These are phyloP conservation scores for Tylopilus sp. DNA, from an alignment of 768 basidiomycete genomes.

Conservation along the genomic window DNA sequence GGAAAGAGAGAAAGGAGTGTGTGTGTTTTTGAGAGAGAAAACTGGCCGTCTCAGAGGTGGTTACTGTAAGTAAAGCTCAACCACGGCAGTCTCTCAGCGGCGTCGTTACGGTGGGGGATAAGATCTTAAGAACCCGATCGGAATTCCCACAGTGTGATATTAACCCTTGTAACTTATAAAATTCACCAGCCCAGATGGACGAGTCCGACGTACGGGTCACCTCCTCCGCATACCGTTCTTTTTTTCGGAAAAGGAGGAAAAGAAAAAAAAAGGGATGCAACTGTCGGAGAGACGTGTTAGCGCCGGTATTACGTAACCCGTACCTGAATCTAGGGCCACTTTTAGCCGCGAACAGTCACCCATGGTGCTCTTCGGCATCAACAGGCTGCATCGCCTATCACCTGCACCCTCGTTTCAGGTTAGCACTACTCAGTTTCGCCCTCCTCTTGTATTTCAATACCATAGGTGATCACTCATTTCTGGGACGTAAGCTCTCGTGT, in stretches of 20 bases:
- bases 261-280: too few relatives aligned
- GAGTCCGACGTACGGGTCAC: too few relatives aligned
- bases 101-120: slow-evolving; percentile 2
- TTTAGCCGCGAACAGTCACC: background rate
- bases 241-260: too few relatives aligned
- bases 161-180: background rate
- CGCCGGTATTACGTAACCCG: too few relatives aligned
- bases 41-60: slow-evolving; percentile 12
- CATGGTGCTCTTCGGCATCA: too few relatives aligned
- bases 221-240: too few relatives aligned
- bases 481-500: background rate
- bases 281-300: too few relatives aligned
- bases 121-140: too few relatives aligned
- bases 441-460: background rate
- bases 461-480: background rate
- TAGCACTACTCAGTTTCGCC: background rate
- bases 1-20: slow-evolving; percentile 33
- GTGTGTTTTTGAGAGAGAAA: slow-evolving; percentile 23
- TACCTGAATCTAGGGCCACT: too few relatives aligned
- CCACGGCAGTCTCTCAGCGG: background rate
- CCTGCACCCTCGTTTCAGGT: background rate
- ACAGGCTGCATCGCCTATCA: background rate
- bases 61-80: slow-evolving; percentile 19
- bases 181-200: too few relatives aligned
- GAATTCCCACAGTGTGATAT: slow-evolving; percentile 4